These are phyloP conservation scores for Crepidotus variabilis DNA, from an alignment of 768 basidiomycete genomes.

Conservation along the genomic window DNA sequence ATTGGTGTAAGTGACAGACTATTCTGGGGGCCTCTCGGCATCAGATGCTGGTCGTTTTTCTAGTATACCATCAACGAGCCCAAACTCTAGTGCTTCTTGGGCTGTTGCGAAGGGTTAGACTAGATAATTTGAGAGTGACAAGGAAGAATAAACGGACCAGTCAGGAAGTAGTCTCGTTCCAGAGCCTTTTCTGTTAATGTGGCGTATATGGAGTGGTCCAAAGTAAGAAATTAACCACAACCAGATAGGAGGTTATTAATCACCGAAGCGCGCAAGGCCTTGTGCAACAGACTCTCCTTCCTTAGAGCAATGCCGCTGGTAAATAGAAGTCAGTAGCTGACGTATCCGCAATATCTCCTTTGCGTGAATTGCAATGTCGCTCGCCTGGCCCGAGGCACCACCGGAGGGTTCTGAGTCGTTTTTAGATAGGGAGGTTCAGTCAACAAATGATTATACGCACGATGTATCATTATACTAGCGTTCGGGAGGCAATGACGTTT, in stretches of 20 bases:
- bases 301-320: conserved; percentile 79
- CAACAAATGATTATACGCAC: conserved; percentile 39
- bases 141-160: conserved; percentile 43
- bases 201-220: conserved; percentile 18
- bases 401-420: conserved; percentile 84
- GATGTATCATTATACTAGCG: conserved; percentile 98
- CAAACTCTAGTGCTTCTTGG: conserved; percentile 85
- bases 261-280: conserved; percentile 78
- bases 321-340: conserved; percentile 79
- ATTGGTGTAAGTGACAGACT: conserved; percentile 1
- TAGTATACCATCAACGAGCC: conserved; percentile 90
- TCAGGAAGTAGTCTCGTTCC: conserved; percentile 97
- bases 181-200: conserved; percentile 69
- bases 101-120: conserved; percentile 40
- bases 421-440: conserved; percentile 5
- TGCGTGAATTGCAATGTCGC: conserved; percentile 96
- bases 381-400: conserved; percentile 92
- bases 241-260: conserved; percentile 19
- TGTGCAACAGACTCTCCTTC: conserved; percentile 59
- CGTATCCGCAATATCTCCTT: conserved; percentile 92
- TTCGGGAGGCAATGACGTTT: conserved; percentile 91
- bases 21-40: conserved; percentile 18
- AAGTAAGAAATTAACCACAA: conserved; percentile 8
- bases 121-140: conserved; percentile 13
- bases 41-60: conserved; percentile 68